A percentile compares a stretch with the other conserved stretches of the same genome.
phyloP scores from a whole-genome alignment of 2,329 filamentous ascomycete species.

The Dactylonectria estremocensis region DNA sequence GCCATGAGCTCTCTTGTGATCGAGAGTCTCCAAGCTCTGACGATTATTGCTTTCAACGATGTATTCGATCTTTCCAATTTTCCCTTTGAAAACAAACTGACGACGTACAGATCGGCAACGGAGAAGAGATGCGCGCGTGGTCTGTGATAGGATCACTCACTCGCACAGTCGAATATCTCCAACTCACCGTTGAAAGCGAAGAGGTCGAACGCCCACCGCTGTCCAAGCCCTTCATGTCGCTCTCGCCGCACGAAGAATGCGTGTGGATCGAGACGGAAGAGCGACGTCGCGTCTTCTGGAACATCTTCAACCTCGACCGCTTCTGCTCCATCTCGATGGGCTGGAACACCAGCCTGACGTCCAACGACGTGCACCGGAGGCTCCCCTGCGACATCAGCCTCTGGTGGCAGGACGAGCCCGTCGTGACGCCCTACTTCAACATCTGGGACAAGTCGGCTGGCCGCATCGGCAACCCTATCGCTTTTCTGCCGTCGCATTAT shows the following conservation, averaged over 20 bases:
- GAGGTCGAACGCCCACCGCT: conserved; percentile 48
- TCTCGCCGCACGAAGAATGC: conserved; percentile 45
- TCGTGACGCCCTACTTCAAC: conserved; percentile 57
- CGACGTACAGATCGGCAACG: conserved; percentile 46
- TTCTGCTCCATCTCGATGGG: conserved; percentile 52
- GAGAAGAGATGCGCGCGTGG: conserved; percentile 11
- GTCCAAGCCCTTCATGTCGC: conserved; percentile 47
- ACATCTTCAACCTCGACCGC: conserved; percentile 53
- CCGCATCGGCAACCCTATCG: conserved; percentile 51
- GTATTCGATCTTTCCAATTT: conserved; percentile 46
- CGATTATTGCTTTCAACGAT: conserved; percentile 56
- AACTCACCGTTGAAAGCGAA: conserved; percentile 46
- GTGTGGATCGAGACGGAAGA: conserved; percentile 50
- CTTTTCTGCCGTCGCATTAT: conserved; percentile 48
- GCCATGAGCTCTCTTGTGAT: conserved; percentile 53
- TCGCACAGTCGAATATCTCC: conserved; percentile 47
- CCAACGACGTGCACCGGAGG: conserved; percentile 53
- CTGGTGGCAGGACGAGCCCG: conserved; percentile 55
- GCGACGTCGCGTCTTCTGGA: conserved; percentile 55
- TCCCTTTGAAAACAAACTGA: conserved; percentile 25
- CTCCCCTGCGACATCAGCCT: conserved; percentile 56
- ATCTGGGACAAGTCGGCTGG: conserved; percentile 57
- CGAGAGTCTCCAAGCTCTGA: conserved; percentile 55
- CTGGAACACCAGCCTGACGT: conserved; percentile 56
- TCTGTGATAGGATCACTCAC: conserved; percentile 43